These are phyloP conservation scores for Metarhizium anisopliae DNA, from an alignment of 2,329 filamentous ascomycete genomes.

Conservation along the genomic window DNA sequence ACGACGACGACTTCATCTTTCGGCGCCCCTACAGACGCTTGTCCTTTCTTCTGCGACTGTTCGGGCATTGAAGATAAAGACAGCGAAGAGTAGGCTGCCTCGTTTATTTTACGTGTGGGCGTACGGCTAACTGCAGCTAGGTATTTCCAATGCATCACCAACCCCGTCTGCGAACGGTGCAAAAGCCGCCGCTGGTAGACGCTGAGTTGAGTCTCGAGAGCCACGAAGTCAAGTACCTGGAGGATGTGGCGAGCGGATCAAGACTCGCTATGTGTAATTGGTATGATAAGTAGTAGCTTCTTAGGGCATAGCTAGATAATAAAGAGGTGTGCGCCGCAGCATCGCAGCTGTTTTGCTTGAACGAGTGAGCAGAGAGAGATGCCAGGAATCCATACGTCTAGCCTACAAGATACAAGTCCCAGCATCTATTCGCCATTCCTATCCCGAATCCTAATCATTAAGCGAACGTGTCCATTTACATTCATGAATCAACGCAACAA, in stretches of 20 bases:
- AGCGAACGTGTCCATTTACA: neutral
- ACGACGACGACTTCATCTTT: neutral
- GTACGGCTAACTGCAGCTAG: constrained; percentile 10
- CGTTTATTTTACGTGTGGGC: neutral
- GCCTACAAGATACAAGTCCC: neutral
- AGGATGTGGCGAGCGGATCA: neutral
- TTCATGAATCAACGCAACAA: neutral
- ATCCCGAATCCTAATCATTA: neutral
- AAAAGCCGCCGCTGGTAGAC: neutral
- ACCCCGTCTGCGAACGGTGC: constrained; percentile 19
- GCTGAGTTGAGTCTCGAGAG: too few species aligned
- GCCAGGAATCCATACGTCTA: neutral
- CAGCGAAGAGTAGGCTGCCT: constrained; percentile 17
- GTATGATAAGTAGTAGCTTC: neutral
- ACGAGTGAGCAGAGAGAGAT: neutral
- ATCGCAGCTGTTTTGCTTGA: neutral
- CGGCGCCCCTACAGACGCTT: constrained; percentile 4
- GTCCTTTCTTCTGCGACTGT: constrained; percentile 18
- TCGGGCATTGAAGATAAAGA: constrained; percentile 16
- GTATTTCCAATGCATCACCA: constrained; percentile 24
- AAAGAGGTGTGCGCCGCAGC: neutral
- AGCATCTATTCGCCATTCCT: neutral
- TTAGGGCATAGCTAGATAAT: neutral
- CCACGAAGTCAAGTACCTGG: neutral
- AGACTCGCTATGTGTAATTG: neutral